Evolutionary conservation across 768 basidiomycete genomes (phyloP).

Genomic region (Clavaria fumosa): DNA sequence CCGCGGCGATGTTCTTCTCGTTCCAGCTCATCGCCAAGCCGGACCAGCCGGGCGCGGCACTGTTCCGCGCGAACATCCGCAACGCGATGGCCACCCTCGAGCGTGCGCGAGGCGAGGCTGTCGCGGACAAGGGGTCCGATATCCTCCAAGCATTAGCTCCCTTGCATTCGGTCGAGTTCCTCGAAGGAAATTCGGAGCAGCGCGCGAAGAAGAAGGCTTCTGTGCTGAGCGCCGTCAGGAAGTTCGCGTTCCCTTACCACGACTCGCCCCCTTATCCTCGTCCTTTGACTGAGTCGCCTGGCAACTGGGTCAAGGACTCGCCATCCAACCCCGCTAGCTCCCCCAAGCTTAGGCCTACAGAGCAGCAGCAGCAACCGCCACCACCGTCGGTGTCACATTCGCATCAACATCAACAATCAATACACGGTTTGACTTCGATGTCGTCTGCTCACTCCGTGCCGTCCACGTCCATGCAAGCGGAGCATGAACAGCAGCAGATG

Average conservation of each 20-base stretch:
- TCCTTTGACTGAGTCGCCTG: constrained; percentile 33
- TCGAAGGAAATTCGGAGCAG: constrained; percentile 29
- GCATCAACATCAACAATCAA: constrained; percentile 3
- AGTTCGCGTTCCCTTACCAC: constrained; percentile 72
- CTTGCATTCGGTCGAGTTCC: constrained; percentile 53
- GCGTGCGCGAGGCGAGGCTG: constrained; percentile 43
- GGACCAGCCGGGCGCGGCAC: constrained; percentile 60
- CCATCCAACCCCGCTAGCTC: constrained; percentile 43
- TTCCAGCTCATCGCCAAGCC: constrained; percentile 73
- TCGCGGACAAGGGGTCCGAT: constrained; percentile 62
- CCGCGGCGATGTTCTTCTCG: constrained; percentile 84
- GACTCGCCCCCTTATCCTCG: constrained; percentile 41
- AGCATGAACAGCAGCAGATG: background rate
- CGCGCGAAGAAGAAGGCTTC: constrained; percentile 45
- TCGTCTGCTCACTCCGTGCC: constrained; percentile 18
- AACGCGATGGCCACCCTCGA: constrained; percentile 54
- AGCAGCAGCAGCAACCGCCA: constrained; percentile 22
- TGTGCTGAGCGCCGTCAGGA: constrained; percentile 51
- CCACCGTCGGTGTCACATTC: constrained; percentile 21
- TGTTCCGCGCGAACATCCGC: constrained; percentile 63
- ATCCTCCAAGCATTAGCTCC: constrained; percentile 60
- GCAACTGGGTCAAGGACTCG: constrained; percentile 27
- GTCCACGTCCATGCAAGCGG: background rate
- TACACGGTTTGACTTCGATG: constrained; percentile 7
- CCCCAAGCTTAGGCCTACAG: constrained; percentile 42